Evolutionary conservation across 2,329 filamentous ascomycete species (phyloP), one percentile per base, ranked within the genome.

Genomic region (Knoxdaviesia capensis): DNA sequence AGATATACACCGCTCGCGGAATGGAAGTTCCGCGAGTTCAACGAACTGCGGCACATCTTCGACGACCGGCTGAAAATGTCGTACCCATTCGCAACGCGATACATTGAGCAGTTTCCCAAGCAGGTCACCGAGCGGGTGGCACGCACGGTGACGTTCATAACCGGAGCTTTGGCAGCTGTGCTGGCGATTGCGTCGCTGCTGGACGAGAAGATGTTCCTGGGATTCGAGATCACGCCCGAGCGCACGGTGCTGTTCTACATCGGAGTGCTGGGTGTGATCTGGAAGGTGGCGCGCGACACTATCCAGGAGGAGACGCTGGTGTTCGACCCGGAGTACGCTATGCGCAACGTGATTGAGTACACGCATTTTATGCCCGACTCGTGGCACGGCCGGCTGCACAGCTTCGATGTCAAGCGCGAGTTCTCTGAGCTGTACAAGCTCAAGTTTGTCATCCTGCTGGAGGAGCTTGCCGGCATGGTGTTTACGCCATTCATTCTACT

Each of bases 11-110:
- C 86, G 1, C 71, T 94, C 41, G 90, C 90, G 0, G 82, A 94
- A 56, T 98, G 90, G 90, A 96, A 94, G 53, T 94, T 98, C 48
- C 79, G 90, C 39, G 88, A 96, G 56, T 98, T 96, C 68, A 98
- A 98, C 53, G 90, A 98, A 57, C 68, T 98, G 1, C 80, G 80
- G 44, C 90, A 98, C 57, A 68, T 96, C 2, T 98, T 96, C 52
- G 74, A 86, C 46, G 82, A 88, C 48, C 77, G 90, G 20, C 66
- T 88, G 36, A 87, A 93, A 48, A 92, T 96, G 80, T 94, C 90
- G 1, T 86, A 90, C 53, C 87, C 88, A 0, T 94, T 85, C 55
- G 88, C 90, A 2, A 85, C 80, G 33, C 75, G 85, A 39, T 98
- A 98, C 52, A 71, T 98, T 30, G 85, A 94, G 48, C 88, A 96